A percentile compares a stretch with the other conserved stretches of the same genome.
Conservation (phyloP, 2,329 filamentous ascomycete genomes). For the Parascedosporium putredinis region DNA sequence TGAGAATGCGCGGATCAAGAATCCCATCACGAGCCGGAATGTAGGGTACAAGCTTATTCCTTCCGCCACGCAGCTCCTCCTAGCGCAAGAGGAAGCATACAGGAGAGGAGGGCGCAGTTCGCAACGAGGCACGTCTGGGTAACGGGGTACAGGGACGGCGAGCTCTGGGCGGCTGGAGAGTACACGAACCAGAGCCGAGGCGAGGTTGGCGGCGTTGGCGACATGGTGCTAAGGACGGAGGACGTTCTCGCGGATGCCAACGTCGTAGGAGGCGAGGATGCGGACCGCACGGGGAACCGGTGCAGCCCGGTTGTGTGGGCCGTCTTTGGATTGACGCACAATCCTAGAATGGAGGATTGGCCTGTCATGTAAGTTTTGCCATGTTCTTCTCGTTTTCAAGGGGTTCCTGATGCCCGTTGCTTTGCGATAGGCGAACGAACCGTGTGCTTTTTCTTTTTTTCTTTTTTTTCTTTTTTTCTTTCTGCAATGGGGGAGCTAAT, state of each 20-base stretch:
- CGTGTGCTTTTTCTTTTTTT: no score
- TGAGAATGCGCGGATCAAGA: slow-evolving; percentile 33
- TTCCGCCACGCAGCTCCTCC: slow-evolving; percentile 32
- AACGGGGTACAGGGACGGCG: slow-evolving; percentile 36
- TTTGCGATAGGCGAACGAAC: no score
- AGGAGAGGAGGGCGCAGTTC: slow-evolving; percentile 31
- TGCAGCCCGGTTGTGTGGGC: slow-evolving; percentile 32
- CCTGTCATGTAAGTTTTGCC: slow-evolving; percentile 35
- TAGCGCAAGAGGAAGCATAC: slow-evolving; percentile 34
- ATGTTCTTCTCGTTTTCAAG: not conserved
- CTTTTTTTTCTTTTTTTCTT: no score
- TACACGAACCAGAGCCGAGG: slow-evolving; percentile 38
- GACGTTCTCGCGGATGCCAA: slow-evolving; percentile 12
- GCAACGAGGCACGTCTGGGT: slow-evolving; percentile 38
- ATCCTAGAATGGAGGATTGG: slow-evolving; percentile 38
- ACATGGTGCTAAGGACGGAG: slow-evolving; percentile 30
- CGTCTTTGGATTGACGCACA: slow-evolving; percentile 38
- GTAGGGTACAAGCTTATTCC: slow-evolving; percentile 40
- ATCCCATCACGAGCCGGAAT: slow-evolving; percentile 35
- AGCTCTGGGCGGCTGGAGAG: slow-evolving; percentile 40
- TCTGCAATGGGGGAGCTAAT: no score
- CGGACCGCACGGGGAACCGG: slow-evolving; percentile 12
- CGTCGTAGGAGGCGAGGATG: slow-evolving; percentile 2
- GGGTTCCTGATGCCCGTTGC: no score
- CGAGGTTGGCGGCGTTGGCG: slow-evolving; percentile 32